Evolutionary conservation across 305 asterid genomes (phyloP).

Genomic region (Caryopteris hybrid): DNA sequence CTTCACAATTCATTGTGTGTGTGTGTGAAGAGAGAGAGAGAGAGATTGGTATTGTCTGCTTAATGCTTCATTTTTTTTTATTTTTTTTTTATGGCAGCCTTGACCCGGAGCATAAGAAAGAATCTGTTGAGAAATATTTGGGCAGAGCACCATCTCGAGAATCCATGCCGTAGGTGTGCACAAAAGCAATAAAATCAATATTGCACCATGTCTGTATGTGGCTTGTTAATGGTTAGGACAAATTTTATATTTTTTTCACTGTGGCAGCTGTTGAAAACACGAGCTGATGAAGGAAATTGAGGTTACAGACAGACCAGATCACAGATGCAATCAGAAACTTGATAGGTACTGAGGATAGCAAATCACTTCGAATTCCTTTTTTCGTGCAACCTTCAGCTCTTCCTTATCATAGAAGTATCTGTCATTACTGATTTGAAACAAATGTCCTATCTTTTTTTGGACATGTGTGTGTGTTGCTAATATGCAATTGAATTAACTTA

Average conservation of each 20-base stretch:
- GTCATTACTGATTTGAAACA: not conserved
- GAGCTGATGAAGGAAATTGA: slow-evolving; percentile 9
- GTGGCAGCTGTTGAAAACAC: slow-evolving; percentile 13
- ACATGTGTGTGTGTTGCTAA: not conserved
- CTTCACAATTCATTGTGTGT: not conserved
- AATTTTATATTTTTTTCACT: not conserved
- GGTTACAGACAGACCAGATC: slow-evolving; percentile 3
- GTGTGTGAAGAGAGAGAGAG: not conserved
- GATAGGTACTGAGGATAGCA: slow-evolving; percentile 14
- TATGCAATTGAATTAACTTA: not conserved
- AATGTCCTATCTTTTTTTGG: not conserved
- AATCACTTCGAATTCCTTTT: not conserved
- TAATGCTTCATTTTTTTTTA: not conserved
- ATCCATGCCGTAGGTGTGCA: slow-evolving; percentile 47
- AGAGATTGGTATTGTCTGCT: not conserved
- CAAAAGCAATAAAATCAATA: slow-evolving; percentile 11
- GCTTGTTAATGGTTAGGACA: not conserved
- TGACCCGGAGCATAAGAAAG: slow-evolving; percentile 92
- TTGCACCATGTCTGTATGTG: not conserved
- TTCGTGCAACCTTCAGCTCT: slow-evolving; percentile 7
- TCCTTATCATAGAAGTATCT: slow-evolving; percentile 9
- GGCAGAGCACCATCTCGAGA: slow-evolving; percentile 57
- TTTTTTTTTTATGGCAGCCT: slow-evolving; percentile 55
- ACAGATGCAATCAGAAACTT: slow-evolving; percentile 14
- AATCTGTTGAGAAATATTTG: slow-evolving; percentile 80